Evolutionary conservation across 208 protist species (phyloP), one percentile per base, ranked within the genome.

Genomic region (Leishmania tarentolae): DNA sequence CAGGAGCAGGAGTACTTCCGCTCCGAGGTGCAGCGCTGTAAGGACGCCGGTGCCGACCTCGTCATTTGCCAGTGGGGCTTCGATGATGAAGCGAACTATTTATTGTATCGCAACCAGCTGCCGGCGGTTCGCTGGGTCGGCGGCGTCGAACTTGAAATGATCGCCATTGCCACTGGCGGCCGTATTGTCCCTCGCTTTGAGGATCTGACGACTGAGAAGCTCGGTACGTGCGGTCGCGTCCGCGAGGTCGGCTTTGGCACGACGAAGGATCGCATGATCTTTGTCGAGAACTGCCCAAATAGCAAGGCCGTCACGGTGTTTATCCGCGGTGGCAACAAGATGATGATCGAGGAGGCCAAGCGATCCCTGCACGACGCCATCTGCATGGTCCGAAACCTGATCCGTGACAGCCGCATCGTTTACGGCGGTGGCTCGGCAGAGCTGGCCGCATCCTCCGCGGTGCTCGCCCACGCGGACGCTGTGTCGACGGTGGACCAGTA

Each of bases 51-150:
- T 44, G 97, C 98, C 21, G 99, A 99, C 83, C 91, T 99, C 28
- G 99, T 99, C 75, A 94, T 99, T 84, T 99, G 99, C 91, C 99
- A 99, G 93, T 99, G 99, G 99, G 99, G 99, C 76, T 99, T 99
- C 87, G 99, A 99, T 90, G 99, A 99, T 88, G 99, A 99, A 91
- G 99, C 99, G n/a, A 99, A 99, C 89, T 99, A 99, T 90, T 95
- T 99, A n/a, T 93, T 99, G 7, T 95, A 99, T 79, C 95, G 99
- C 83, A 99, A 99, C 87, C 83, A 99, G n/a, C 96, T 99, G 44
- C 99, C 99, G n/a, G 99, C 99, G 13, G 97, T 99, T 28, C 95
- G 99, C 75, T 99, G 99, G 99, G 99, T 99, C 35, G 99, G 99
- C 79, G 99, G 99, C 81, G 98, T 99, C n/a, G 99, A 99, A 87